Percentiles rank a stretch among this genome's conserved stretches.
These are phyloP conservation scores for Chlorella sp. DNA, from an alignment of 139 green algal species.

Conservation along the genomic window DNA sequence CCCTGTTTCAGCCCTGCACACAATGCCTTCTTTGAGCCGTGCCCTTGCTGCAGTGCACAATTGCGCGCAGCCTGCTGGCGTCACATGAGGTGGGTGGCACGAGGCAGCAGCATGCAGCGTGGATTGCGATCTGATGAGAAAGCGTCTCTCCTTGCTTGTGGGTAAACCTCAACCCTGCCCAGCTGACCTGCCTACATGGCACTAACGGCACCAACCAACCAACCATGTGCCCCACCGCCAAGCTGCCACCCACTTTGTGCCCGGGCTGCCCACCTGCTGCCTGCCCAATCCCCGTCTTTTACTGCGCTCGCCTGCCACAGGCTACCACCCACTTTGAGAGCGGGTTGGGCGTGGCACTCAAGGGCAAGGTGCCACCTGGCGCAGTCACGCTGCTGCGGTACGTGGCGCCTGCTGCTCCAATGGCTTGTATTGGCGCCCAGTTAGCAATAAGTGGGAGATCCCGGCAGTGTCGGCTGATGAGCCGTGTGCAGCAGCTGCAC, in stretches of 20 bases:
- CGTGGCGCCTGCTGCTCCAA: no score
- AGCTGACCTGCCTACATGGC: no score
- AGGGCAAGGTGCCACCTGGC: not conserved
- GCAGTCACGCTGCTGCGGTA: conserved; percentile 7
- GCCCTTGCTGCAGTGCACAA: not conserved
- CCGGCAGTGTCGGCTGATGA: no score
- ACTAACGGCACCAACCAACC: no score
- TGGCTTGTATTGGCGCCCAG: no score
- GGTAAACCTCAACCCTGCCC: no score
- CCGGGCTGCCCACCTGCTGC: not conserved
- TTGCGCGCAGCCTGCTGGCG: conserved; percentile 8
- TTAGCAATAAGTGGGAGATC: no score
- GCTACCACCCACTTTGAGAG: conserved; percentile 7
- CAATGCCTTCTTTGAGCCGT: not conserved
- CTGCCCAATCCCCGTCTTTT: not conserved
- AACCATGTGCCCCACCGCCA: not conserved
- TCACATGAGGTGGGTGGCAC: not conserved
- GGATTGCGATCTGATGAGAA: no score
- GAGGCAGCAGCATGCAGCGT: not conserved
- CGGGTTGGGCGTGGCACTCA: not conserved
- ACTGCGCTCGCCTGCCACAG: not conserved
- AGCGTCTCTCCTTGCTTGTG: not conserved
- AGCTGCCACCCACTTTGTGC: not conserved
- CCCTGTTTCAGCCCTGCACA: no score
- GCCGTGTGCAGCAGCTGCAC: no score